Base-by-base conservation (phyloP, 176 grass and related monocot genomes). In the Oryza glumipatula region DNA sequence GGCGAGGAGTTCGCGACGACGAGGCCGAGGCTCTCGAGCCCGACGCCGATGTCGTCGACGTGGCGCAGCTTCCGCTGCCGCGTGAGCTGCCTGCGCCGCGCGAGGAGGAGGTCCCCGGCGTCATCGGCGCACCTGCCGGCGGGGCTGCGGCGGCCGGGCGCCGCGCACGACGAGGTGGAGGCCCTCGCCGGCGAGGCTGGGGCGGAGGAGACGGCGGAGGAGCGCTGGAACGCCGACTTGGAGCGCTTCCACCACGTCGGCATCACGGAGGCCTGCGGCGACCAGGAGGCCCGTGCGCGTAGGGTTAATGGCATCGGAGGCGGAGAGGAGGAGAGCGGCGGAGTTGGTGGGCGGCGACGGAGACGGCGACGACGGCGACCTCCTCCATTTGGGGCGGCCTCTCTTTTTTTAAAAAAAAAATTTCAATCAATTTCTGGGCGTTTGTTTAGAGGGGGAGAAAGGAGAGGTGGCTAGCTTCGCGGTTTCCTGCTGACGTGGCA, bases 41-140 rank as follows among this genome's bases (percentile, higher is more conserved):
- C 76, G 54, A 85, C 76, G 26, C 89, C 83, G 68, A 86, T 70
- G 73, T 67, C 67, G 48, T 52, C 86, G 30, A 94, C 76, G 46
- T 94, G 94, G 74, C 74, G 91, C 77, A 98, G 88, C 74, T 98
- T 98, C 64, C 81, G 80, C 80, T 94, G 93, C 5, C 91, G 88
- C 61, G 87, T 95, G 85, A 98, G 87, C 70, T 83, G 41, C 2
- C 88, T 67, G 35, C 74, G 84, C 49, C 82, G 90, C 47, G 67
- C 78, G 56, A 79, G 22, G 48, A 79, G 22, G 48, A 69, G 1
- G 47, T 77, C 52, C 28, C 43, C 11, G 17, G 41, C 39, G 21
- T 70, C 56, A 21, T 21, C 17, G 64, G 17, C 51, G 51, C 4
- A 13, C 14, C 16, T 17, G 17, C 5, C 52, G 5, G 7, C 52